Evolutionary conservation across 2,329 filamentous ascomycete species (phyloP).

Genomic region (Sphaerulina vaccinii): DNA sequence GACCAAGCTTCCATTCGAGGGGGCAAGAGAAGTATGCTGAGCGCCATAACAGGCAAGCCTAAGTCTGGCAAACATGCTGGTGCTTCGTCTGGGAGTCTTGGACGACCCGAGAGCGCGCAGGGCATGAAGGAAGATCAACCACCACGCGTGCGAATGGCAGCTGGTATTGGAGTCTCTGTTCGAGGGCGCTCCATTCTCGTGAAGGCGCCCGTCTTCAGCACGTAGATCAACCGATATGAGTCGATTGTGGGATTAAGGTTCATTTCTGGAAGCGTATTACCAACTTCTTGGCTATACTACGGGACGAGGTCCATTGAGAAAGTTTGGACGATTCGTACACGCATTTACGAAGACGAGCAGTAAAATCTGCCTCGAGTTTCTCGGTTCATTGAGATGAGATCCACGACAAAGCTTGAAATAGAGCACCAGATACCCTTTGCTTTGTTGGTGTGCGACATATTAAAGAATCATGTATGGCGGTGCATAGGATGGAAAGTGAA

Average conservation of each 20-base stretch:
- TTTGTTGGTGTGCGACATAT: neutral
- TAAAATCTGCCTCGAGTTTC: neutral
- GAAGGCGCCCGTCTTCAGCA: conserved; percentile 49
- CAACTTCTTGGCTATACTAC: neutral
- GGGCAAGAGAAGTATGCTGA: conserved; percentile 45
- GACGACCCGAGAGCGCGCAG: conserved; percentile 43
- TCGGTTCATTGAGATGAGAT: neutral
- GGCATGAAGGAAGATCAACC: conserved; percentile 43
- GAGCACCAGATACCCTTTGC: conserved; percentile 14
- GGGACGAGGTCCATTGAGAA: neutral
- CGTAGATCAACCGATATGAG: conserved; percentile 16
- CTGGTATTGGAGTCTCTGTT: conserved; percentile 49
- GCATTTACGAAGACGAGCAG: too few species aligned
- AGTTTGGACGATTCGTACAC: neutral
- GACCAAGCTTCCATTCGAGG: conserved; percentile 19
- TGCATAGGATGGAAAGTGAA: neutral
- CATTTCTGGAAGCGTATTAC: neutral
- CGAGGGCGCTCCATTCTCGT: conserved; percentile 50
- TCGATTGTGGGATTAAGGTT: neutral
- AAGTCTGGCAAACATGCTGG: conserved; percentile 40
- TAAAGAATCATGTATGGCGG: neutral
- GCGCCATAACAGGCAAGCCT: conserved; percentile 43
- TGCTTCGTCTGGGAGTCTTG: conserved; percentile 39
- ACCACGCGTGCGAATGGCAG: conserved; percentile 49
- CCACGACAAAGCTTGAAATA: neutral